Conservation (phyloP, 352 stramenopile genomes). For the Globisporangium carolinianum region DNA sequence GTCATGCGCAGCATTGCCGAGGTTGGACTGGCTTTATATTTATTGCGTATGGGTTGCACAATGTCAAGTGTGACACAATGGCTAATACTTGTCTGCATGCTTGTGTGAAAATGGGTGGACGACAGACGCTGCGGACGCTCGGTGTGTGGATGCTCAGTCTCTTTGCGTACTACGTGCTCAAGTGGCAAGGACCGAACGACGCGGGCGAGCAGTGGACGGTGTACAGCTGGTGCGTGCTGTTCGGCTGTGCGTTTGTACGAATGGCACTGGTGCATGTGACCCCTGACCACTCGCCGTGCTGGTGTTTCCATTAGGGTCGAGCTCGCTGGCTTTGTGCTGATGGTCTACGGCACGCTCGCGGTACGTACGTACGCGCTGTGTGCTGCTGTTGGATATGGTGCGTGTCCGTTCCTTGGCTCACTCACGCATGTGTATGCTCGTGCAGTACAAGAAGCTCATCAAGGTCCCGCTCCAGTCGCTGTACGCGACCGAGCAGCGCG, state of each 20-base stretch:
- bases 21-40: constrained; percentile 17
- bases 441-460: constrained; percentile 81
- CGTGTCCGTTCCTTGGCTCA: neutral
- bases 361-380: constrained; percentile 39
- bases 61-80: too few relatives aligned
- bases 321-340: constrained; percentile 63
- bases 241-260: neutral
- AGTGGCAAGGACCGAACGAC: constrained; percentile 52
- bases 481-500: constrained; percentile 46
- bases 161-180: constrained; percentile 74
- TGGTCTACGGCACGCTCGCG: constrained; percentile 73
- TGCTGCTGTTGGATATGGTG: too few relatives aligned
- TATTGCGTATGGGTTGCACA: too few relatives aligned
- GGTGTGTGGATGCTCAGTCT: constrained; percentile 71
- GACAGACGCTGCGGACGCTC: constrained; percentile 59
- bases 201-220: constrained; percentile 64
- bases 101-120: neutral
- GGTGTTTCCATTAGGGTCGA: constrained; percentile 35
- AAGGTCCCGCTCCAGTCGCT: constrained; percentile 33
- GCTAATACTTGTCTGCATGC: too few relatives aligned
- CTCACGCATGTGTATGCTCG: constrained; percentile 1
- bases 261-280: too few relatives aligned
- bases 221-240: constrained; percentile 50
- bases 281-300: neutral
- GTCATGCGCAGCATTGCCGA: constrained; percentile 81